Percentiles rank a stretch among this genome's conserved stretches.
These are phyloP conservation scores for Carex littledalei DNA, from an alignment of 176 grass and related monocot genomes.

Conservation along the genomic window DNA sequence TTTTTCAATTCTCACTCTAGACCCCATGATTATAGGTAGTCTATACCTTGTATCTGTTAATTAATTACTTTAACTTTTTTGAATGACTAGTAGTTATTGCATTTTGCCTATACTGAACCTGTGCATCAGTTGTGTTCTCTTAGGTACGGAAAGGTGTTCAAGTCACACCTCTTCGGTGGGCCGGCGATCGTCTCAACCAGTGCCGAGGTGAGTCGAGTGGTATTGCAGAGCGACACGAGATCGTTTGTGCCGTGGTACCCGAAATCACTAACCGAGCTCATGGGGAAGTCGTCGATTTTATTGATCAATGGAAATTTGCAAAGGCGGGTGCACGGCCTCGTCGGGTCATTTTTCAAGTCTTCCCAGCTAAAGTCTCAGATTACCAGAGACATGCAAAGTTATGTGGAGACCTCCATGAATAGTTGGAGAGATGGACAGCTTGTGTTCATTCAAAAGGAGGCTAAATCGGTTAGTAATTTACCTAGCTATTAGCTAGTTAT, in stretches of 20 bases:
- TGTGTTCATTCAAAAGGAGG: conserved; percentile 76
- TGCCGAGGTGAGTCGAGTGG: conserved; percentile 70
- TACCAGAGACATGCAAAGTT: conserved; percentile 79
- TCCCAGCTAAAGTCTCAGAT: conserved; percentile 66
- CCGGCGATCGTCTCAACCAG: conserved; percentile 72
- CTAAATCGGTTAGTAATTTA: conserved; percentile 67
- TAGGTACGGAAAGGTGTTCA: conserved; percentile 89
- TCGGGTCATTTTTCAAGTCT: conserved; percentile 91
- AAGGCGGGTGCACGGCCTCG: conserved; percentile 71
- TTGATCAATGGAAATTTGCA: conserved; percentile 80
- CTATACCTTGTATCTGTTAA: neutral
- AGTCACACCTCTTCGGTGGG: conserved; percentile 83
- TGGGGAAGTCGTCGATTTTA: conserved; percentile 96
- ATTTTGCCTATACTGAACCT: conserved; percentile 1
- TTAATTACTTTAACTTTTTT: neutral
- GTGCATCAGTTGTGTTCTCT: conserved; percentile 17
- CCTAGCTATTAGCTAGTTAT: too few species aligned
- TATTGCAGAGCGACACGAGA: conserved; percentile 76
- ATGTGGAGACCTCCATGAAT: conserved; percentile 35
- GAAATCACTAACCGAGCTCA: conserved; percentile 78
- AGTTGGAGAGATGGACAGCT: conserved; percentile 37
- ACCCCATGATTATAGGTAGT: neutral
- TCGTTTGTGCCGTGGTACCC: conserved; percentile 94
- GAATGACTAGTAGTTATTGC: too few species aligned
- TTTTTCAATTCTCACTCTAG: neutral